Evolutionary conservation across 1,284 basidiomycete species (phyloP).

Genomic region (Bjerkandera adusta): DNA sequence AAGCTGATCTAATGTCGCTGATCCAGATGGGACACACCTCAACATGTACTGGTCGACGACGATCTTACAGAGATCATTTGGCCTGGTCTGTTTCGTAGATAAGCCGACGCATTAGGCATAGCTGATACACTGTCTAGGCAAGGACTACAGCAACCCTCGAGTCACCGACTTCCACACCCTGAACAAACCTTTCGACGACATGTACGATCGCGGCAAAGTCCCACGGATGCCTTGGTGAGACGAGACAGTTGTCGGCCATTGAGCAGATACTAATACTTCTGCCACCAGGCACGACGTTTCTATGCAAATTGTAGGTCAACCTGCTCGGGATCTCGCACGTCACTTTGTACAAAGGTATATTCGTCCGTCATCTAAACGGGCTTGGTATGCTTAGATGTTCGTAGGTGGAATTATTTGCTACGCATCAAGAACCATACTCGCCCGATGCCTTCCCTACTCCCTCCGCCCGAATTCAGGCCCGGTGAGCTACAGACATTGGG

Average conservation of each 20-base stretch:
- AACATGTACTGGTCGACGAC: slow-evolving; percentile 90
- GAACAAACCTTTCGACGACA: slow-evolving; percentile 90
- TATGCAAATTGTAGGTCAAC: slow-evolving; percentile 95
- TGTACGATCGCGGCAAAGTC: slow-evolving; percentile 87
- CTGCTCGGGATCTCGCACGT: slow-evolving; percentile 90
- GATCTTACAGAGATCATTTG: slow-evolving; percentile 72
- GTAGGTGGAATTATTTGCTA: slow-evolving; percentile 87
- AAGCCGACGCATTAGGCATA: background rate
- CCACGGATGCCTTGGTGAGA: slow-evolving; percentile 95
- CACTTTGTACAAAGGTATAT: slow-evolving; percentile 90
- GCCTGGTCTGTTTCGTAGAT: slow-evolving; percentile 53
- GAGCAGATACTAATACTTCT: slow-evolving; percentile 3
- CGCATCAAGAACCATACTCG: slow-evolving; percentile 94
- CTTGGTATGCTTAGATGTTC: slow-evolving; percentile 21
- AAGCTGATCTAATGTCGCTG: too few relatives aligned
- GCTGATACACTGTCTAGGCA: slow-evolving; percentile 45
- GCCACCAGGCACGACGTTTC: slow-evolving; percentile 87
- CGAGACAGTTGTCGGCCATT: background rate
- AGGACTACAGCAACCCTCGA: slow-evolving; percentile 93
- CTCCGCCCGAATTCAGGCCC: slow-evolving; percentile 90
- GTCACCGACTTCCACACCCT: slow-evolving; percentile 87
- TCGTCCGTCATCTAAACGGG: slow-evolving; percentile 18
- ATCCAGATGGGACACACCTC: slow-evolving; percentile 94
- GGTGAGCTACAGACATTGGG: slow-evolving; percentile 80
- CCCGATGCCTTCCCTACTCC: slow-evolving; percentile 92